Conservation (phyloP, 805 yeast genomes). For the Candida khao-thaluensis region DNA sequence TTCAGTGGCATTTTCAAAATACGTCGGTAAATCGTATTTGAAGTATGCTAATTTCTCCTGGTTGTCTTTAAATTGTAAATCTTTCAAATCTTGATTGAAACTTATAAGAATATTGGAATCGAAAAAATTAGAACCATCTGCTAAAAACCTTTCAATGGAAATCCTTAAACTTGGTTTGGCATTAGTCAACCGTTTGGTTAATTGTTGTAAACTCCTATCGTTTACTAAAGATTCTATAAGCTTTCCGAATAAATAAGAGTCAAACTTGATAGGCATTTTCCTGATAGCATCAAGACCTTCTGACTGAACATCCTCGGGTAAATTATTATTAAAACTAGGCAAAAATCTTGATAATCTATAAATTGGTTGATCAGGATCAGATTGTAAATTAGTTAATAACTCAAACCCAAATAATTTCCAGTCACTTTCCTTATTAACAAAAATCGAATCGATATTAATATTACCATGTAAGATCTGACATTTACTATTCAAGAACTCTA, state of each 20-base stretch:
- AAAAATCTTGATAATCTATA: slow-evolving; percentile 32
- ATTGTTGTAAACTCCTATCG: not conserved
- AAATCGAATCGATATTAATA: slow-evolving; percentile 55
- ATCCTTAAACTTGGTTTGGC: slow-evolving; percentile 34
- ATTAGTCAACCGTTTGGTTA: slow-evolving; percentile 34
- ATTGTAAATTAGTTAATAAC: slow-evolving; percentile 47
- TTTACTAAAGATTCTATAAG: slow-evolving; percentile 33
- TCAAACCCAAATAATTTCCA: slow-evolving; percentile 88
- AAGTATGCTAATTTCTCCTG: slow-evolving; percentile 51
- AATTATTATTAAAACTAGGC: slow-evolving; percentile 24
- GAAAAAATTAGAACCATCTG: slow-evolving; percentile 23
- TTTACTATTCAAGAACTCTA: slow-evolving; percentile 58
- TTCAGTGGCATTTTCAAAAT: slow-evolving; percentile 10
- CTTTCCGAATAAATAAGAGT: slow-evolving; percentile 63
- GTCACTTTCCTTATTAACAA: slow-evolving; percentile 65
- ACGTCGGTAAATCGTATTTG: slow-evolving; percentile 29
- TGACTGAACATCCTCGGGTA: slow-evolving; percentile 50
- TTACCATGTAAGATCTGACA: slow-evolving; percentile 65
- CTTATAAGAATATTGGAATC: slow-evolving; percentile 47
- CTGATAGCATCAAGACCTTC: slow-evolving; percentile 44
- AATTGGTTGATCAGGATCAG: slow-evolving; percentile 46
- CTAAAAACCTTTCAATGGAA: slow-evolving; percentile 27
- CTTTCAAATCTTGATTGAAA: slow-evolving; percentile 53
- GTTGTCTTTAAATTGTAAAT: slow-evolving; percentile 52
- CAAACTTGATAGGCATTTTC: slow-evolving; percentile 47